A percentile compares a stretch with the other conserved stretches of the same genome.
phyloP scores from a whole-genome alignment of 441 rosid species.

The Aquilaria agallochum region DNA sequence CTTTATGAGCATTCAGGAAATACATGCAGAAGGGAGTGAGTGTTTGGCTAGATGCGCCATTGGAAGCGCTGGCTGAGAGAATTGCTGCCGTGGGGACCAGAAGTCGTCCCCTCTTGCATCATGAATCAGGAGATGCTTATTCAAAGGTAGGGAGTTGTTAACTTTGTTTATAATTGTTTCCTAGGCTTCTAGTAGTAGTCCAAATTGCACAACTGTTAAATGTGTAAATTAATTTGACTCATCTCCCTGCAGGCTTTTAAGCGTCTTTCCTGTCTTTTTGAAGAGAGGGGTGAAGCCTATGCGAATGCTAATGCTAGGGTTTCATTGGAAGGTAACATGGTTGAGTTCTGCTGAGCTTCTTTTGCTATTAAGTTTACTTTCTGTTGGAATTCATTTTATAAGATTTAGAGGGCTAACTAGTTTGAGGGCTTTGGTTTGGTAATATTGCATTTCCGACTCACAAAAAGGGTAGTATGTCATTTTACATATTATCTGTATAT shows the following conservation, averaged over 20 bases:
- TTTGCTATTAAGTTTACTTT: not conserved
- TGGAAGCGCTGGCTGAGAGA: constrained; percentile 84
- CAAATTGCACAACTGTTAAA: not conserved
- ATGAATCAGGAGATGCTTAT: not conserved
- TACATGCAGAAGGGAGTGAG: constrained; percentile 65
- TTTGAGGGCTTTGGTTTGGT: not conserved
- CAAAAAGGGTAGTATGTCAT: not conserved
- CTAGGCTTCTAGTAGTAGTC: not conserved
- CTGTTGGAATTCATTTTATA: no score
- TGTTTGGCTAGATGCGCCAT: constrained; percentile 92
- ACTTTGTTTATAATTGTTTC: not conserved
- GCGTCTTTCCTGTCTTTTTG: constrained; percentile 30
- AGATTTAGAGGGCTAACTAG: not conserved
- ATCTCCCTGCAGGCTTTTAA: constrained; percentile 29
- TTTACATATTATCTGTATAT: not conserved
- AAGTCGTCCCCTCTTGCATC: constrained; percentile 72
- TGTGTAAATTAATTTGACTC: not conserved
- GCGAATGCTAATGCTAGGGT: constrained; percentile 38
- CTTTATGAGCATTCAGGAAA: constrained; percentile 22
- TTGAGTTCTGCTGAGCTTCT: not conserved
- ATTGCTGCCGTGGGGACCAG: constrained; percentile 85
- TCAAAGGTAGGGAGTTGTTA: not conserved
- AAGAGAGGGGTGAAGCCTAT: constrained; percentile 34
- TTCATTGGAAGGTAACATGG: constrained; percentile 27
- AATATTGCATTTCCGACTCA: not conserved